phyloP scores from a whole-genome alignment of 345 rosid genomes.

The Acer yangbiense region DNA sequence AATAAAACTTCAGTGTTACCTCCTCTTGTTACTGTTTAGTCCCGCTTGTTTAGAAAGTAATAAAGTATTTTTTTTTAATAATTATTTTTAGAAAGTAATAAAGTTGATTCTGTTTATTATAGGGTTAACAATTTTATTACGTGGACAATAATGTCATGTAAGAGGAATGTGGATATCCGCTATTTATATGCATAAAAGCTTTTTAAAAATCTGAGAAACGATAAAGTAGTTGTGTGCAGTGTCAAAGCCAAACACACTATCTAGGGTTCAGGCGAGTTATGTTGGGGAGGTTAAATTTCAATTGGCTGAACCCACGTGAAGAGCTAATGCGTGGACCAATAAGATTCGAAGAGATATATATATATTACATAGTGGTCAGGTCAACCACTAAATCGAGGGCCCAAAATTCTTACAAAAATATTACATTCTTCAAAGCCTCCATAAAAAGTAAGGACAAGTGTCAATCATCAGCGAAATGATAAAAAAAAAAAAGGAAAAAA shows the following conservation, averaged over 20 bases:
- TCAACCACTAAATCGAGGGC: neutral
- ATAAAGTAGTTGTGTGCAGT: neutral
- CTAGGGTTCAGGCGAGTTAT: conserved; percentile 14
- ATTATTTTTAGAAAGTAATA: too few species aligned
- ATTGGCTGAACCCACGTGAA: conserved; percentile 41
- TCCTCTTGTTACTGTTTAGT: too few species aligned
- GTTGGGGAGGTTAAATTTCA: neutral
- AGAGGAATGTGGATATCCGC: neutral
- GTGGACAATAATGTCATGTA: neutral
- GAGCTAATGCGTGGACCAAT: conserved; percentile 15
- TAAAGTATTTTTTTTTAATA: too few species aligned
- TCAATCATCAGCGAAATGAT: conserved; percentile 42
- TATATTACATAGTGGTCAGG: neutral
- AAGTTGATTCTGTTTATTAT: too few species aligned
- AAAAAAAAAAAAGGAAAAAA: conserved; percentile 5
- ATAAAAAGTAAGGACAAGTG: conserved; percentile 37
- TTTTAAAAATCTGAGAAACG: too few species aligned
- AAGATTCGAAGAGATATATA: neutral
- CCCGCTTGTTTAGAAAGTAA: too few species aligned
- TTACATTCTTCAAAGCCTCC: neutral
- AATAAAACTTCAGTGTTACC: too few species aligned
- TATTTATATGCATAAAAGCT: too few species aligned
- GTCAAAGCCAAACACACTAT: neutral
- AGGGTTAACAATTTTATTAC: too few species aligned
- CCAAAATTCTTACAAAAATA: conserved; percentile 9